phyloP scores from a whole-genome alignment of 1,284 basidiomycete genomes.

The Retiboletus flavoniger region DNA sequence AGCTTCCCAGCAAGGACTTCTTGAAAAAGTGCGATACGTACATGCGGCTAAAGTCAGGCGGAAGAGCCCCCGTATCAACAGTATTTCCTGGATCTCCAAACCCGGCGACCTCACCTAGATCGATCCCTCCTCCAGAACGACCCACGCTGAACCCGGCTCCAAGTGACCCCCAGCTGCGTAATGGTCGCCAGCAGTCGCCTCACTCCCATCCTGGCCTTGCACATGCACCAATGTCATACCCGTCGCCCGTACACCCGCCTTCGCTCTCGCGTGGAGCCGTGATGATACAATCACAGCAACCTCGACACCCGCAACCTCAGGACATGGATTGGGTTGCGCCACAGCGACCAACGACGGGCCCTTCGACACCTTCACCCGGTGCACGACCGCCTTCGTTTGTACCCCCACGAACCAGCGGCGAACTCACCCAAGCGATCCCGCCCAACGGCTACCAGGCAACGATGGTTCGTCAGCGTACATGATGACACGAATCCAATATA shows the following conservation, averaged over 20 bases:
- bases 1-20: constrained; percentile 86
- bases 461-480: constrained; percentile 53
- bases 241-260: constrained; percentile 37
- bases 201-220: constrained; percentile 38
- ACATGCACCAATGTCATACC: constrained; percentile 47
- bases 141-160: constrained; percentile 35
- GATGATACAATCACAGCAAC: constrained; percentile 44
- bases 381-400: constrained; percentile 59
- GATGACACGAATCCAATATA: constrained; percentile 14
- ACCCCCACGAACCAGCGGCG: constrained; percentile 48
- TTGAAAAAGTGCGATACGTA: constrained; percentile 88
- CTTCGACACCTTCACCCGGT: constrained; percentile 43
- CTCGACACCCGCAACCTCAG: constrained; percentile 39
- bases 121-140: constrained; percentile 36
- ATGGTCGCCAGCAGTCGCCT: constrained; percentile 46
- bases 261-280: constrained; percentile 44
- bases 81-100: constrained; percentile 32
- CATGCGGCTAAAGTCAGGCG: constrained; percentile 50
- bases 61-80: constrained; percentile 41
- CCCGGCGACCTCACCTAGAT: constrained; percentile 23
- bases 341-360: constrained; percentile 43
- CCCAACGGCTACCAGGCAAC: constrained; percentile 49
- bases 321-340: constrained; percentile 51
- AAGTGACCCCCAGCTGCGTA: constrained; percentile 43
- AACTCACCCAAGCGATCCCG: constrained; percentile 42